phyloP scores from a whole-genome alignment of 805 yeast species.

The Maudiozyma saulgeensis region DNA sequence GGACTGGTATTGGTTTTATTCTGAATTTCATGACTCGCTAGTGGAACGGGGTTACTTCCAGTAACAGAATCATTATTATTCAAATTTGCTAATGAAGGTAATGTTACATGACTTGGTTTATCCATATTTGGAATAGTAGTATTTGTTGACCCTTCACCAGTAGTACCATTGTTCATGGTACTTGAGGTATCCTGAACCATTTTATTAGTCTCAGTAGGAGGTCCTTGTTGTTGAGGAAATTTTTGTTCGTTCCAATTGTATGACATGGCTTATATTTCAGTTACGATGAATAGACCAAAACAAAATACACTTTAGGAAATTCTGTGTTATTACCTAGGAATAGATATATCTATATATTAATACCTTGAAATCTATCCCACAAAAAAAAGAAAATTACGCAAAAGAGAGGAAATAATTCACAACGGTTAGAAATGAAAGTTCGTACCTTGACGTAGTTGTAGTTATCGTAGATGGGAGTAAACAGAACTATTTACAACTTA shows the following conservation, averaged over 20 bases:
- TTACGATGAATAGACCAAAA: background rate
- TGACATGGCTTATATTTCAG: background rate
- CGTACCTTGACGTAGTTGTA: no score
- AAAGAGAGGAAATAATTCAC: no score
- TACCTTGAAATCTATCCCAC: no score
- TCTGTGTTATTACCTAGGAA: no score
- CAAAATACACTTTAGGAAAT: background rate
- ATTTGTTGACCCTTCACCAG: background rate
- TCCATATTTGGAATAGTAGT: background rate
- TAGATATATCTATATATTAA: no score
- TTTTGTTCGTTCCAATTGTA: slow-evolving; percentile 1
- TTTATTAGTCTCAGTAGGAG: slow-evolving; percentile 3
- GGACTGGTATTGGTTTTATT: background rate
- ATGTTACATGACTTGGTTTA: slow-evolving; percentile 3
- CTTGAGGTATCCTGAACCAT: background rate
- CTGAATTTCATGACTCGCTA: background rate
- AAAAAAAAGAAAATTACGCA: no score
- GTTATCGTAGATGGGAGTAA: no score
- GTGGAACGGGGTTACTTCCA: background rate
- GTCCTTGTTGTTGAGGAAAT: background rate
- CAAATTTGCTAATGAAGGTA: slow-evolving; percentile 8
- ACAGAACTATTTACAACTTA: no score
- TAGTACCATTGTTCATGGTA: background rate
- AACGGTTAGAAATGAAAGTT: no score
- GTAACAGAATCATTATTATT: background rate